Conservation (phyloP, 768 basidiomycete genomes). For the Kwoniella bestiolae region DNA sequence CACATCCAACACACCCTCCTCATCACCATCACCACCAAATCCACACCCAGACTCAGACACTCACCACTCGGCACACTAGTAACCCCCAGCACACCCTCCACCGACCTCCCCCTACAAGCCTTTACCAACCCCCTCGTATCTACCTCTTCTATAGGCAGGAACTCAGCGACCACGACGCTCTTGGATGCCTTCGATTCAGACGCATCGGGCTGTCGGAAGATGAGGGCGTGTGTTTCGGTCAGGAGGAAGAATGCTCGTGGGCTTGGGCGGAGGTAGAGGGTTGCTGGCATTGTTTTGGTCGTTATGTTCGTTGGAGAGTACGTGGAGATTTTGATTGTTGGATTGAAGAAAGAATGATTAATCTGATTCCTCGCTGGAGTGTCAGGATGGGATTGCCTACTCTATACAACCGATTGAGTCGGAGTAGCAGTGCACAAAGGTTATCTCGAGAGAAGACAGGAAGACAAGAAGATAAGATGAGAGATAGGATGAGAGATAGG, state of each 20-base stretch:
- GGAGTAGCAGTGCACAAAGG: too few relatives aligned
- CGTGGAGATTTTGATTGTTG: too few relatives aligned
- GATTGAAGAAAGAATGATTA: not conserved
- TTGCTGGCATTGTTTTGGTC: conserved; percentile 41
- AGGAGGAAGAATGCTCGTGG: conserved; percentile 52
- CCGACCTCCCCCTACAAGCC: conserved; percentile 72
- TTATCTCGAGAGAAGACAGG: too few relatives aligned
- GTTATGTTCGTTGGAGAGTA: not conserved
- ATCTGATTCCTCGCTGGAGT: too few relatives aligned
- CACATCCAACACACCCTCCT: not conserved
- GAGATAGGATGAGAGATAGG: too few relatives aligned
- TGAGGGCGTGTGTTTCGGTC: conserved; percentile 47
- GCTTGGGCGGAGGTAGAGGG: conserved; percentile 48
- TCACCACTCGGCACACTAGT: conserved; percentile 58
- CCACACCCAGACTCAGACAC: conserved; percentile 7
- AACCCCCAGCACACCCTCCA: conserved; percentile 75
- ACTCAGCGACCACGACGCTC: conserved; percentile 75
- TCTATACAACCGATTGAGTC: too few relatives aligned
- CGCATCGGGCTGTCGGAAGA: conserved; percentile 52
- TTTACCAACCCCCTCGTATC: conserved; percentile 69
- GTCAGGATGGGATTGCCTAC: too few relatives aligned
- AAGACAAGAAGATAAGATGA: too few relatives aligned
- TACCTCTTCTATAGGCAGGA: conserved; percentile 73
- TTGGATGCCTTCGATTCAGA: conserved; percentile 37
- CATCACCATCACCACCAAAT: not conserved